Conservation (phyloP, 495 filamentous ascomycete species). For the Pyronema domesticum region DNA sequence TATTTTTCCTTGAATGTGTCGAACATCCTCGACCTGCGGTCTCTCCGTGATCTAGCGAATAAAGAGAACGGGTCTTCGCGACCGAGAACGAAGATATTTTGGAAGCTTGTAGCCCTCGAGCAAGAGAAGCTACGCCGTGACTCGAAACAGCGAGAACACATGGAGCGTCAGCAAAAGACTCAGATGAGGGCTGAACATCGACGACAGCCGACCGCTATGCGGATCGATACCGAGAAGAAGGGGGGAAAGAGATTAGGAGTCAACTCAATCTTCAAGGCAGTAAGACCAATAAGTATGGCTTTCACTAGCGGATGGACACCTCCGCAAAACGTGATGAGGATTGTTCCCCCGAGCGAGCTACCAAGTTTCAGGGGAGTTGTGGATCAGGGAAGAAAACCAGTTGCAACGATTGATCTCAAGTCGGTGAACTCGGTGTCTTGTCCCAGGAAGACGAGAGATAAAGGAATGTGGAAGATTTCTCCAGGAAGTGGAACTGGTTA, state of each 20-base stretch:
- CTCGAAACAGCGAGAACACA: conserved; percentile 22
- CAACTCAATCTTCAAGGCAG: conserved; percentile 25
- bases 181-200: conserved; percentile 19
- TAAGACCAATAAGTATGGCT: conserved; percentile 24
- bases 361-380: conserved; percentile 14
- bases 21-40: conserved; percentile 14
- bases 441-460: conserved; percentile 19
- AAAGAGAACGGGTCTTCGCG: conserved; percentile 20
- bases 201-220: conserved; percentile 22
- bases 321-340: conserved; percentile 16
- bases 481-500: conserved; percentile 19
- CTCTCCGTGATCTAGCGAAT: conserved; percentile 19
- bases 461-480: conserved; percentile 20
- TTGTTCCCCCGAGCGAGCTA: conserved; percentile 18
- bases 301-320: conserved; percentile 22
- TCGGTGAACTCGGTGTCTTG: conserved; percentile 14
- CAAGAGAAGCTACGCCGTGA: conserved; percentile 25
- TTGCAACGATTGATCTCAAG: conserved; percentile 15
- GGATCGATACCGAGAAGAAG: conserved; percentile 20
- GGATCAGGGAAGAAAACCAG: conserved; percentile 23
- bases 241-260: conserved; percentile 23
- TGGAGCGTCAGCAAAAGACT: conserved; percentile 22
- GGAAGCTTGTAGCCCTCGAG: conserved; percentile 21
- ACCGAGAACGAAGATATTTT: conserved; percentile 22
- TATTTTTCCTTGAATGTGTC: background rate